Evolutionary conservation across 176 grass and related monocot genomes (phyloP), one percentile per base, ranked within the genome.

Genomic region (Poa annua): DNA sequence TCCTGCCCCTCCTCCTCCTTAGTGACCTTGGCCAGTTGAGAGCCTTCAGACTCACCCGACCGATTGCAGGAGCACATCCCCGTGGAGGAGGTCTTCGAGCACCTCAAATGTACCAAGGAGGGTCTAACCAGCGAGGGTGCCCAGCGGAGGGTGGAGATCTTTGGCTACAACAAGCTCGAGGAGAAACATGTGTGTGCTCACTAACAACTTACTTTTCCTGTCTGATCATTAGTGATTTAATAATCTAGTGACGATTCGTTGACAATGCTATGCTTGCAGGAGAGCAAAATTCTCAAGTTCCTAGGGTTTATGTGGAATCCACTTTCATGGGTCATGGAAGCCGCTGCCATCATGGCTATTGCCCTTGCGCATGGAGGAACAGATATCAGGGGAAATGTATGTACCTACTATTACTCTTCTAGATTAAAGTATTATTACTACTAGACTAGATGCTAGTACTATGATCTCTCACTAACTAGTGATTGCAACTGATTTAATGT

Each of bases 281-380:
- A 94, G 68, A 94, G 81, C 76, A 94, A 94, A 82, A 13, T 94
- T 20, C 92, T 94, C 81, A 94, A 94, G 68, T 94, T 91, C 83
- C 87, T 94, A 17, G 86, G 84, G 3, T 94, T 94, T 49, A 94
- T 91, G 92, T 94, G 92, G 92, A 94, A 94, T 49, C 89, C 89
- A 2, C 86, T 94, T 29, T 94, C 92, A 3, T 94, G 92, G 92
- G 92, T 94, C 26, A 94, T 94, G 92, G 92, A 94, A 42, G 78
- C 78, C 1, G 89, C 92, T 4, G 92, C 92, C 9, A 75, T 94
- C 36, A 94, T 94, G 89, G 92, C 92, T 14, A 94, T 91, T 19
- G 92, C 88, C 26, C 89, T 94, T 50, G 92, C 92, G 49, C 86
- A 94, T 32, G 73, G 84, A 7, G 89, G 86, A 26, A 51, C 0